phyloP scores from a whole-genome alignment of 768 basidiomycete genomes.

The Artomyces pyxidatus region DNA sequence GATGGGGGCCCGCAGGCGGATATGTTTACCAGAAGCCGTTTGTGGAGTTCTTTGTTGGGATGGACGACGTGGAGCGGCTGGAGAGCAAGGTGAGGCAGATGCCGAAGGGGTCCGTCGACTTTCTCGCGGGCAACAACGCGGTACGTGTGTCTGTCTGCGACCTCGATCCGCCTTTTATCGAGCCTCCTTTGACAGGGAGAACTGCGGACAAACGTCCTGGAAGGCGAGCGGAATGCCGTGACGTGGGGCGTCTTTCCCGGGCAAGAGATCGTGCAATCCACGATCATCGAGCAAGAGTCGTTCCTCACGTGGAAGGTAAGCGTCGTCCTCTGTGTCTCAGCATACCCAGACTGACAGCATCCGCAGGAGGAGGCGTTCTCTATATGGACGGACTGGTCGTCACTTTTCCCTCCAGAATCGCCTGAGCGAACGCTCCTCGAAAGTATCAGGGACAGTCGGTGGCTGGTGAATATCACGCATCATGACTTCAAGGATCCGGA shows the following conservation, averaged over 20 bases:
- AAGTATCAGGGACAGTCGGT: conserved; percentile 58
- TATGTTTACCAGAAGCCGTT: conserved; percentile 98
- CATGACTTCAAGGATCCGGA: conserved; percentile 81
- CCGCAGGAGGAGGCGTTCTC: conserved; percentile 89
- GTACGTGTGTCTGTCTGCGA: no score
- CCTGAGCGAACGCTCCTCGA: conserved; percentile 69
- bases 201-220: conserved; percentile 67
- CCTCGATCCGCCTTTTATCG: no score
- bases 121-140: conserved; percentile 74
- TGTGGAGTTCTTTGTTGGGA: conserved; percentile 88
- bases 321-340: neutral
- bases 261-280: conserved; percentile 92
- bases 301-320: conserved; percentile 95
- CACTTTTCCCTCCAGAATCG: conserved; percentile 72
- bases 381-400: conserved; percentile 94
- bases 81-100: conserved; percentile 45
- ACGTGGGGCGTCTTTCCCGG: conserved; percentile 99
- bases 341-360: neutral
- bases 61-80: conserved; percentile 48
- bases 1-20: conserved; percentile 90
- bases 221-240: conserved; percentile 83
- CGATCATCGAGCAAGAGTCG: conserved; percentile 91
- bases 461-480: conserved; percentile 89
- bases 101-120: conserved; percentile 67
- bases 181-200: no score